These are phyloP conservation scores for Coffea canephora DNA, from an alignment of 257 asterid genomes.

Conservation along the genomic window DNA sequence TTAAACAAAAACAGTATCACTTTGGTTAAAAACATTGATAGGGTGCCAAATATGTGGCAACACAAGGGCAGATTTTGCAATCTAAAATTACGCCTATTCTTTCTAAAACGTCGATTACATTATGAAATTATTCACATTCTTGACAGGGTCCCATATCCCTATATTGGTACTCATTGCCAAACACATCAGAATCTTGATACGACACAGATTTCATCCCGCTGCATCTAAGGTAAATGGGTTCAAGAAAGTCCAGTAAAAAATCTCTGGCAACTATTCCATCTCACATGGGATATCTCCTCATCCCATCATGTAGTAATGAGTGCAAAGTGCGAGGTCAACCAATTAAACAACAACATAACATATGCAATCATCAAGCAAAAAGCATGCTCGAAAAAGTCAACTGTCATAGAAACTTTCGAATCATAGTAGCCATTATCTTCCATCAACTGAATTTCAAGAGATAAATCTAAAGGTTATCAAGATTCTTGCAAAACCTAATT, in stretches of 20 bases:
- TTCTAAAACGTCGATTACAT: too few species aligned
- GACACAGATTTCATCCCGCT: neutral
- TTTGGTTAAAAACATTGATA: neutral
- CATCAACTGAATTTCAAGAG: neutral
- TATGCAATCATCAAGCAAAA: neutral
- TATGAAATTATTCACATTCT: neutral
- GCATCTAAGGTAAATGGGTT: neutral
- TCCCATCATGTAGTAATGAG: neutral
- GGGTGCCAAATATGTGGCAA: neutral
- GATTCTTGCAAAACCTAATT: neutral
- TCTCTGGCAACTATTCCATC: neutral
- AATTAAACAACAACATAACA: neutral
- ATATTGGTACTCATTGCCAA: neutral
- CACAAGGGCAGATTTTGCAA: neutral
- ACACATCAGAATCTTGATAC: neutral
- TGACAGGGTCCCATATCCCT: too few species aligned
- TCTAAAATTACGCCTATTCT: neutral
- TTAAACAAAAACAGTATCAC: neutral
- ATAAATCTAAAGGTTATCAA: neutral
- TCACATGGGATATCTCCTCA: neutral
- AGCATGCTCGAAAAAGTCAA: neutral
- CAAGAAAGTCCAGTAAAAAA: neutral
- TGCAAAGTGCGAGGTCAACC: neutral
- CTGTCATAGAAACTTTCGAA: neutral
- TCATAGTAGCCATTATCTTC: neutral